phyloP scores from a whole-genome alignment of 2,329 filamentous ascomycete species.

The Botryotinia narcissicola region DNA sequence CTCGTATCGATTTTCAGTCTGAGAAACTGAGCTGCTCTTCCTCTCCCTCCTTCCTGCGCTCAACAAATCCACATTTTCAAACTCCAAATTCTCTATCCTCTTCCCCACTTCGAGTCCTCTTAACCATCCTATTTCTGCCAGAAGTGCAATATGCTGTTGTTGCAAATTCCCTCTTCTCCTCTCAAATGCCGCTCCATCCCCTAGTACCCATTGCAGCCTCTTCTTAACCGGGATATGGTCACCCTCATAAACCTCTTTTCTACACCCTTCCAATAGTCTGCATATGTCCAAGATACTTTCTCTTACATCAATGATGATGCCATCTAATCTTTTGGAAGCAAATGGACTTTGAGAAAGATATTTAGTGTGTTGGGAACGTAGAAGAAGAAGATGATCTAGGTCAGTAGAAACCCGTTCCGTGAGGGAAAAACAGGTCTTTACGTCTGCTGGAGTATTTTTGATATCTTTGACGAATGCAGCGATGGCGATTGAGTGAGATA shows the following conservation, averaged over 20 bases:
- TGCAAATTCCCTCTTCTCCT: constrained; percentile 13
- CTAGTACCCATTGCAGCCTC: constrained; percentile 16
- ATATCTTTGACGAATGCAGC: constrained; percentile 8
- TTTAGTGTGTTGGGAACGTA: neutral
- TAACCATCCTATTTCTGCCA: constrained; percentile 15
- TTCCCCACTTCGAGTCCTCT: neutral
- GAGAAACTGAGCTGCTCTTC: neutral
- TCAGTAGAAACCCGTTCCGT: neutral
- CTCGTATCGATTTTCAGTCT: neutral
- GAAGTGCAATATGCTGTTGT: constrained; percentile 16
- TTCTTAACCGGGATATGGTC: neutral
- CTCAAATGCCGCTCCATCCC: constrained; percentile 10
- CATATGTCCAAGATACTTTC: neutral
- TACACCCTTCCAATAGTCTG: neutral
- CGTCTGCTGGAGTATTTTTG: constrained; percentile 11
- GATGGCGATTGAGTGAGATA: neutral
- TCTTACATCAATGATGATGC: neutral
- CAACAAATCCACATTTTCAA: constrained; percentile 10
- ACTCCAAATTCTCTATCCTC: neutral
- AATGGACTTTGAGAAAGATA: neutral
- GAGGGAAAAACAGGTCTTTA: constrained; percentile 12
- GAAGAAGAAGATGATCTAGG: constrained; percentile 4
- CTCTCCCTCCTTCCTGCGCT: neutral
- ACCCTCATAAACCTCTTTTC: neutral
- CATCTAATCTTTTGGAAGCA: neutral